phyloP scores from a whole-genome alignment of 495 filamentous ascomycete species.

The Sabuloglossum arenarium region DNA sequence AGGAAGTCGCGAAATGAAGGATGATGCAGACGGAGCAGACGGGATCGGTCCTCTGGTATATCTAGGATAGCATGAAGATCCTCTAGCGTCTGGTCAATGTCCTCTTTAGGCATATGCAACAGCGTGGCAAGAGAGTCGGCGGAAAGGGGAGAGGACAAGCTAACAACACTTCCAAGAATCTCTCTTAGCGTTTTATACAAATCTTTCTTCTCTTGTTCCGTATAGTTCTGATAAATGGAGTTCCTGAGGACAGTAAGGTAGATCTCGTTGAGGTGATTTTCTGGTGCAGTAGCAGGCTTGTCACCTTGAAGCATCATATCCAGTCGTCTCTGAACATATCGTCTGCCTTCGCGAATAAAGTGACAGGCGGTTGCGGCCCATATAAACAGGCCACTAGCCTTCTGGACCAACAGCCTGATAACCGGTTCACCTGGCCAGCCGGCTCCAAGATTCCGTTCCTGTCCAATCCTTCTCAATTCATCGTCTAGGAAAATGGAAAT shows the following conservation, averaged over 20 bases:
- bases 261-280: no score
- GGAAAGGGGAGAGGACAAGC: no score
- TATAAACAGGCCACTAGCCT: conserved; percentile 6
- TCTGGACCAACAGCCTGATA: conserved; percentile 1
- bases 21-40: conserved; percentile 23
- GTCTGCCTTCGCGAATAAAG: background rate
- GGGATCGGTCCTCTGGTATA: conserved; percentile 13
- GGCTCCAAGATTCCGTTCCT: background rate
- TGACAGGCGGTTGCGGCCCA: conserved; percentile 4
- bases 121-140: no score
- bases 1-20: conserved; percentile 32
- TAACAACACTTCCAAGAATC: no score
- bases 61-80: conserved; percentile 16
- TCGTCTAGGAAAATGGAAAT: background rate
- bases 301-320: background rate
- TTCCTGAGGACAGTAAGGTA: no score
- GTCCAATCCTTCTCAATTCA: background rate
- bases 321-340: background rate
- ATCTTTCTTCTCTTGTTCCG: no score
- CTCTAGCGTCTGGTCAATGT: no score
- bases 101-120: no score
- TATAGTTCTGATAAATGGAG: no score
- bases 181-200: no score
- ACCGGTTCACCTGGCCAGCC: background rate
- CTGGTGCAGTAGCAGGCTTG: background rate